Evolutionary conservation across 345 rosid genomes (phyloP).

Genomic region (Aurinia saxatilis): DNA sequence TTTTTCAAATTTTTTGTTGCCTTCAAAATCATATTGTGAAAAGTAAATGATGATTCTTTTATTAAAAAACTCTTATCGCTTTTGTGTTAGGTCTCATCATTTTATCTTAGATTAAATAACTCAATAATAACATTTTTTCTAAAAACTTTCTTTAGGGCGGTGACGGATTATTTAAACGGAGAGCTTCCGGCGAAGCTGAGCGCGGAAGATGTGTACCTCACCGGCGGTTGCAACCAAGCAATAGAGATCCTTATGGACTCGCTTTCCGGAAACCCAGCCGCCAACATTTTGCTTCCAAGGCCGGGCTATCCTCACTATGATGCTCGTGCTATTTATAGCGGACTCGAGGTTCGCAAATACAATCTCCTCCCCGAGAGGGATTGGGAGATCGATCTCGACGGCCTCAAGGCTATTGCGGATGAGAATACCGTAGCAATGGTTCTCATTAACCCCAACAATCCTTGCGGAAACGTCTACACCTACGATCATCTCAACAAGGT

Average conservation of each 20-base stretch:
- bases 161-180: conserved; percentile 36
- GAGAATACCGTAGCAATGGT: conserved; percentile 51
- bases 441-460: conserved; percentile 37
- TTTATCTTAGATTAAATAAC: background rate
- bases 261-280: conserved; percentile 33
- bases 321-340: conserved; percentile 15
- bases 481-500: conserved; percentile 36
- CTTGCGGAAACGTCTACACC: conserved; percentile 29
- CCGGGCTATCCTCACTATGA: conserved; percentile 36
- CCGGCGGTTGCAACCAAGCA: conserved; percentile 45
- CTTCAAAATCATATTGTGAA: no score
- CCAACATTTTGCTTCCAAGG: conserved; percentile 36
- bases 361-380: conserved; percentile 44
- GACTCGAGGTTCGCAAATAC: conserved; percentile 35
- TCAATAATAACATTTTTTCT: background rate
- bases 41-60: no score
- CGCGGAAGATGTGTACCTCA: conserved; percentile 41
- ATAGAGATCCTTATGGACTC: conserved; percentile 35
- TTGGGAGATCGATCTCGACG: conserved; percentile 48
- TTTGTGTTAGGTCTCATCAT: no score
- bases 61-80: no score
- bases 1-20: no score
- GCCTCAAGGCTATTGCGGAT: conserved; percentile 39
- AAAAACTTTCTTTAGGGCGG: conserved; percentile 22
- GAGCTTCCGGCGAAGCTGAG: conserved; percentile 36